phyloP scores from a whole-genome alignment of 208 protist species.

The Crithidia fasciculata region DNA sequence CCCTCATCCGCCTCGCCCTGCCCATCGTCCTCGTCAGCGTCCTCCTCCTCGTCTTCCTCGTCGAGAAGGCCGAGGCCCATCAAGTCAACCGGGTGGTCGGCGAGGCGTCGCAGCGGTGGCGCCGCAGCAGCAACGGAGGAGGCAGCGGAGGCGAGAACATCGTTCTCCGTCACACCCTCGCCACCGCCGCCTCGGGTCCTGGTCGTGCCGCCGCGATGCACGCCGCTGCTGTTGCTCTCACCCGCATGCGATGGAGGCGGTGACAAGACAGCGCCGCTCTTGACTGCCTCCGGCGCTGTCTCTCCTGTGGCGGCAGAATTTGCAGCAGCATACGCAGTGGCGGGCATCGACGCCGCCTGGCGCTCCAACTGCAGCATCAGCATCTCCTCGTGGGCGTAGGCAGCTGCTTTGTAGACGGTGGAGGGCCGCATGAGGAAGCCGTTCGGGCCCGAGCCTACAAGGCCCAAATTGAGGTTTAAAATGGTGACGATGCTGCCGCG shows the following conservation, averaged over 20 bases:
- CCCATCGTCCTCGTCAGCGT: conserved; percentile 30
- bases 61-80: conserved; percentile 34
- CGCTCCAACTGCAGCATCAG: conserved; percentile 19
- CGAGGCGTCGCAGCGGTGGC: not conserved
- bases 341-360: conserved; percentile 1
- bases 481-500: conserved; percentile 39
- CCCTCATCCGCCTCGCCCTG: not conserved
- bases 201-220: no score
- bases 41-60: conserved; percentile 34
- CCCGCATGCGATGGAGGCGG: no score
- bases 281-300: no score
- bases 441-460: conserved; percentile 63
- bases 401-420: conserved; percentile 10
- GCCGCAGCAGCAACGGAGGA: not conserved
- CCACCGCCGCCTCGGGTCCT: no score
- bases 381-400: conserved; percentile 12
- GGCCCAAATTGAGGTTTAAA: conserved; percentile 29
- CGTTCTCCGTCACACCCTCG: no score
- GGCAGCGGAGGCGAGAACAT: no score
- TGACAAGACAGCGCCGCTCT: no score
- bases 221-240: no score
- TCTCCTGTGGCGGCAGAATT: no score
- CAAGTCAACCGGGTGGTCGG: conserved; percentile 6
- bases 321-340: not conserved
- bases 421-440: conserved; percentile 33